phyloP scores from a whole-genome alignment of 108 stramenopile genomes.

The Seminavis robusta region DNA sequence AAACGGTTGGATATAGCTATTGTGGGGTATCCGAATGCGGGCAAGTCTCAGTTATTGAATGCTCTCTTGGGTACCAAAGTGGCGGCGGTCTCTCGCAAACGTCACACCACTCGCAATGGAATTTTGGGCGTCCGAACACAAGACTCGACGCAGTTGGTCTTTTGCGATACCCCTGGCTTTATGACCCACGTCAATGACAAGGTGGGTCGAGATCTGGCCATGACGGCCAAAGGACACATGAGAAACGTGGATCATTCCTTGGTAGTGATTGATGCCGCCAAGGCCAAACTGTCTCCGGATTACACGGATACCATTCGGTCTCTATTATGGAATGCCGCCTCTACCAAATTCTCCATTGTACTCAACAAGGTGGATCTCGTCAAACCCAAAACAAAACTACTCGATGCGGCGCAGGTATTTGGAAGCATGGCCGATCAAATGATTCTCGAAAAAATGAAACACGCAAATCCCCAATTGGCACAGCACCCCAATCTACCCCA shows the following conservation, averaged over 20 bases:
- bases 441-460: too few relatives aligned
- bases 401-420: conserved; percentile 70
- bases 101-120: conserved; percentile 85
- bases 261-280: conserved; percentile 85
- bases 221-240: conserved; percentile 63
- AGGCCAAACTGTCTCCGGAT: conserved; percentile 44
- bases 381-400: conserved; percentile 72
- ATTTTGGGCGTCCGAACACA: conserved; percentile 81
- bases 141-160: conserved; percentile 70
- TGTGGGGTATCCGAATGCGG: conserved; percentile 85
- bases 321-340: conserved; percentile 30
- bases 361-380: conserved; percentile 93
- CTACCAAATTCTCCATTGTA: conserved; percentile 72
- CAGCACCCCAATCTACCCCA: too few relatives aligned
- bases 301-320: conserved; percentile 37
- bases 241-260: conserved; percentile 71
- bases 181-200: conserved; percentile 68
- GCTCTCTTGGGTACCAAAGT: conserved; percentile 69
- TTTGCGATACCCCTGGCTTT: conserved; percentile 92
- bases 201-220: conserved; percentile 48
- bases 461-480: too few relatives aligned
- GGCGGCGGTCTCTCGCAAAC: conserved; percentile 88
- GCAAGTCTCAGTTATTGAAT: conserved; percentile 86
- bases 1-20: conserved; percentile 84
- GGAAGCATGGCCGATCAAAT: conserved; percentile 65